These are phyloP conservation scores for Solanum piurae DNA, from an alignment of 257 asterid species.

Conservation along the genomic window DNA sequence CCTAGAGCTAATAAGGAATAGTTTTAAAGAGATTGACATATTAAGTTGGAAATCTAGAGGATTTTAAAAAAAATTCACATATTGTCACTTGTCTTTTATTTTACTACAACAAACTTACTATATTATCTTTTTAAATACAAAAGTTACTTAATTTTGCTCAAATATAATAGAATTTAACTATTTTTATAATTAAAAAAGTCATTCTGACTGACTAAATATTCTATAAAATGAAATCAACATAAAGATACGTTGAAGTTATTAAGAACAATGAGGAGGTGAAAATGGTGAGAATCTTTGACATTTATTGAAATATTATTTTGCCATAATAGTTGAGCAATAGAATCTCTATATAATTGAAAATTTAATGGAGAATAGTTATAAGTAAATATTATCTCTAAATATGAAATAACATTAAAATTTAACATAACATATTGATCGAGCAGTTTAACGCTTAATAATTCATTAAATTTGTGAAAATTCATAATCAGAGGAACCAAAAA, in stretches of 20 bases:
- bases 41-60: too few species aligned
- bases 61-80: too few species aligned
- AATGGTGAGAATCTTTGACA: background rate
- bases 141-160: too few species aligned
- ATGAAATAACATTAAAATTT: background rate
- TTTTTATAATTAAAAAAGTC: too few species aligned
- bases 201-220: too few species aligned
- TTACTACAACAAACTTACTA: too few species aligned
- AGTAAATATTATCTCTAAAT: background rate
- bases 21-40: too few species aligned
- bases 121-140: too few species aligned
- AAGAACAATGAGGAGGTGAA: background rate
- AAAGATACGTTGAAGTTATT: background rate
- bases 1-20: too few species aligned
- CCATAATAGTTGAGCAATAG: background rate
- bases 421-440: background rate
- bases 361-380: background rate
- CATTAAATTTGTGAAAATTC: background rate
- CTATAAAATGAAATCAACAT: background rate
- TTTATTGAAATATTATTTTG: background rate
- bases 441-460: background rate
- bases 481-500: background rate
- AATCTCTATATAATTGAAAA: background rate
- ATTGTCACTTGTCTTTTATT: too few species aligned
- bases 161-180: too few species aligned